A percentile compares a stretch with the other conserved stretches of the same genome.
phyloP scores from a whole-genome alignment of 2,329 filamentous ascomycete genomes.

The Juglanconis oblonga region DNA sequence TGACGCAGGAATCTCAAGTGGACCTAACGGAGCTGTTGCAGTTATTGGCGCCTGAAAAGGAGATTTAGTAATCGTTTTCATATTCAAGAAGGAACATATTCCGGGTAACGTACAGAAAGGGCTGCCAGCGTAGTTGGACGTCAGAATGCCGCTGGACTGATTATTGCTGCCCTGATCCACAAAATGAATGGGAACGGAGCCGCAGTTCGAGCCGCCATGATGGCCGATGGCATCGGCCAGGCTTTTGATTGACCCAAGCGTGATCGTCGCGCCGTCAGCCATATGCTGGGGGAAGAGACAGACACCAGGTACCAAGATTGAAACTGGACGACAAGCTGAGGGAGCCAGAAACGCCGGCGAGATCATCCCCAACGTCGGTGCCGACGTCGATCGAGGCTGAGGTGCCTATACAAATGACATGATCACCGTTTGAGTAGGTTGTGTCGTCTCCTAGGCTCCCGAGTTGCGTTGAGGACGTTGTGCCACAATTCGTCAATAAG shows the following conservation, averaged over 20 bases:
- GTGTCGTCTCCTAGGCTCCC: not conserved
- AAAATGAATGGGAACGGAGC: not conserved
- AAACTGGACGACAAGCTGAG: conserved; percentile 15
- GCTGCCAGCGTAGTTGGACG: not conserved
- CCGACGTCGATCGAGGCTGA: not conserved
- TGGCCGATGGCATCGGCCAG: not conserved
- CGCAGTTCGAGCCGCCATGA: not conserved
- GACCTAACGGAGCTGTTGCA: not conserved
- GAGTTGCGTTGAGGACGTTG: not conserved
- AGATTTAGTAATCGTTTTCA: not conserved
- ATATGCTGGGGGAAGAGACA: not conserved
- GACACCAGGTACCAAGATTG: not conserved
- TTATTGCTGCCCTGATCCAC: not conserved
- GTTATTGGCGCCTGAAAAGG: not conserved
- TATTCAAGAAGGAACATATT: not conserved
- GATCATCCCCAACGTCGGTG: not conserved
- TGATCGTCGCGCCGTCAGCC: not conserved
- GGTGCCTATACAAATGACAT: not conserved
- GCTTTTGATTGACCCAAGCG: not conserved
- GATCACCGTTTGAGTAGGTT: not conserved
- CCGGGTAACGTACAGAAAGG: not conserved
- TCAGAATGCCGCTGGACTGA: not conserved
- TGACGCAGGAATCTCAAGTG: not conserved
- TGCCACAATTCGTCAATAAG: not conserved
- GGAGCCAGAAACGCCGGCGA: not conserved